Base-by-base conservation (phyloP, 306 rosid species). In the Astragalus membranaceus region DNA sequence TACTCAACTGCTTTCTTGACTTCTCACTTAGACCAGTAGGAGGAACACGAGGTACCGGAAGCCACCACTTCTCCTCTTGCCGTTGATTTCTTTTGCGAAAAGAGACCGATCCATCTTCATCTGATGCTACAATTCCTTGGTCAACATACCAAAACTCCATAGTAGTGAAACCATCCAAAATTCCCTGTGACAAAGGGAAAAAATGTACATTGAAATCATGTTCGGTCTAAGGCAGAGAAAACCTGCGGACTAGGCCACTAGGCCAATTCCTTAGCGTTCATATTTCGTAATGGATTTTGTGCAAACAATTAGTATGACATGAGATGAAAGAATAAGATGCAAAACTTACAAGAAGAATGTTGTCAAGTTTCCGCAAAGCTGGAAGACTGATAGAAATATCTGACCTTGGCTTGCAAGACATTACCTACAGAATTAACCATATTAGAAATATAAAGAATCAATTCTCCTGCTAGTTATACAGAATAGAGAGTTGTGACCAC, bases 21-120 rank as follows among this genome's bases (percentile, higher is more conserved):
- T 51, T 75, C 75, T 85, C 91, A 5, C 78, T 55, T 12, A 91
- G 85, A 62, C 96, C 96, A 0, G 85, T 73, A 6, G 88, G 76
- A 2, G 93, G 88, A 52, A 92, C 92, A 8, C 94, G 94, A 0
- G 96, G 97, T 7, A 89, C 97, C 5, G 96, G 96, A 0, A 92
- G 88, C 98, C 98, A 89, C 98, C 98, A 92, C 76, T 92, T 92
- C 75, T 89, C 96, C 67, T 89, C 96, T 81, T 92, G 92, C 71
- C 96, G 78, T 12, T 87, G 96, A 57, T 78, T 55, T 58, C 78
- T 72, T 70, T 81, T 85, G 75, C 83, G 88, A 35, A 89, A 92
- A 6, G 98, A 89, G 65, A 86, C 78, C 5, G 94, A 87, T 16
- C 92, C 92, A 72, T 89, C 88, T 6, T 83, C 82, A 51, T 86